A percentile compares a stretch with the other conserved stretches of the same genome.
These are phyloP conservation scores for Cladosporium oxysporum DNA, from an alignment of 2,329 filamentous ascomycete genomes.

Conservation along the genomic window DNA sequence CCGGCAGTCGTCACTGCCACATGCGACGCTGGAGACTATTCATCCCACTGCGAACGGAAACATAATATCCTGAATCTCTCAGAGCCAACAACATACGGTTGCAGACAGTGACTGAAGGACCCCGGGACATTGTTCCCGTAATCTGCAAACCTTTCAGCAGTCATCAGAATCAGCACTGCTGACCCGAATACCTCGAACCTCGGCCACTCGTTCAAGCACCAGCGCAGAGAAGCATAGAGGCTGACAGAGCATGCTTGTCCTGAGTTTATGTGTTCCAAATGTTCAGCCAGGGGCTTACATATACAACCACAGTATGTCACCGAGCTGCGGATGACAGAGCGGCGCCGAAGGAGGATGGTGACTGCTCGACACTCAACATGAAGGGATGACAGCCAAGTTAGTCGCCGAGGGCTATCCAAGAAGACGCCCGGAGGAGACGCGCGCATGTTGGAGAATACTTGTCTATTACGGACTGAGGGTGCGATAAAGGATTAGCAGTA, in stretches of 20 bases:
- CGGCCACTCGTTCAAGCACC: neutral
- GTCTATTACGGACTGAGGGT: neutral
- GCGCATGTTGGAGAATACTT: neutral
- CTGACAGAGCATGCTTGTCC: neutral
- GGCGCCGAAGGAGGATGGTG: neutral
- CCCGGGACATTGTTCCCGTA: too few relatives aligned
- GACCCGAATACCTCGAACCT: neutral
- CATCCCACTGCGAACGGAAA: too few relatives aligned
- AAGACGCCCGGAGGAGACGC: neutral
- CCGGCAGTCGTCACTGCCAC: neutral
- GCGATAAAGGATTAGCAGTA: neutral
- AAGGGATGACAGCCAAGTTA: neutral
- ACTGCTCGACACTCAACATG: neutral
- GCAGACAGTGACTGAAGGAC: too few relatives aligned
- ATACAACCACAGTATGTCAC: neutral
- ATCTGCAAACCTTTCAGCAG: too few relatives aligned
- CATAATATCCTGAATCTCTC: too few relatives aligned
- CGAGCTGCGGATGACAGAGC: neutral
- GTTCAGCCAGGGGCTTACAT: neutral
- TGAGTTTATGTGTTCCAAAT: neutral
- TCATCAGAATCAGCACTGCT: neutral
- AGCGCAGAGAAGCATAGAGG: neutral
- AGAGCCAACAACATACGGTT: too few relatives aligned
- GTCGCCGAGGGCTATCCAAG: rapidly evolving
- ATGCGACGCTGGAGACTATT: neutral